Conservation (phyloP, 2,329 filamentous ascomycete species). For the Calonectria pseudoturangicola region DNA sequence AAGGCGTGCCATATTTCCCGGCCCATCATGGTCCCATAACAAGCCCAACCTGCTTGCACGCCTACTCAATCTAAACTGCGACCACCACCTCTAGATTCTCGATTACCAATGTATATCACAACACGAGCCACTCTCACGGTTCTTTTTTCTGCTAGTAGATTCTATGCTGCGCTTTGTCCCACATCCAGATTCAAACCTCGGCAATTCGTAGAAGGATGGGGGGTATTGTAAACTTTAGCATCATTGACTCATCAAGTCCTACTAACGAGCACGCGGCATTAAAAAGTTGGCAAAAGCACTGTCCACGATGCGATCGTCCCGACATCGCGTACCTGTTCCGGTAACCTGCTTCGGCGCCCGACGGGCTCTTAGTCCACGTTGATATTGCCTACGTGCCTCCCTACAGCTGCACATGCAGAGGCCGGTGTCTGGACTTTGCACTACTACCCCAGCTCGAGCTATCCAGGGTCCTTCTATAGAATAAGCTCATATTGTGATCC, state of each 20-base stretch:
- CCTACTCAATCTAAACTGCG: not conserved
- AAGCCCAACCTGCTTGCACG: too few relatives aligned
- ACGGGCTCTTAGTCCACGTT: constrained; percentile 5
- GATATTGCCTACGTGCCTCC: not conserved
- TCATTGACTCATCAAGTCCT: constrained; percentile 2
- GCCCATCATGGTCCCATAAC: not conserved
- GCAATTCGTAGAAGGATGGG: not conserved
- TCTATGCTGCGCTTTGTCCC: not conserved
- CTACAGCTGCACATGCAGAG: not conserved
- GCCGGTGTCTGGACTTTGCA: not conserved
- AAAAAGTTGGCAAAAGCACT: not conserved
- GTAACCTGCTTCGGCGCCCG: not conserved
- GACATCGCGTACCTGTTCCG: not conserved
- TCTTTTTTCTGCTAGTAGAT: not conserved
- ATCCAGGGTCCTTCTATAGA: not conserved
- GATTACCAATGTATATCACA: not conserved
- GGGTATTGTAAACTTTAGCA: not conserved
- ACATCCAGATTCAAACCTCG: not conserved
- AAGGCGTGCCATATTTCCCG: not conserved
- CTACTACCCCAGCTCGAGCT: not conserved
- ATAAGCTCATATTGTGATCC: constrained; percentile 1
- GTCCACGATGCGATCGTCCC: not conserved
- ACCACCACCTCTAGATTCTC: not conserved
- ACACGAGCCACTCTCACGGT: not conserved
- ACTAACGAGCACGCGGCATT: not conserved